phyloP scores from a whole-genome alignment of 371 early-diverging fungal species.

The Mortierella sp. region DNA sequence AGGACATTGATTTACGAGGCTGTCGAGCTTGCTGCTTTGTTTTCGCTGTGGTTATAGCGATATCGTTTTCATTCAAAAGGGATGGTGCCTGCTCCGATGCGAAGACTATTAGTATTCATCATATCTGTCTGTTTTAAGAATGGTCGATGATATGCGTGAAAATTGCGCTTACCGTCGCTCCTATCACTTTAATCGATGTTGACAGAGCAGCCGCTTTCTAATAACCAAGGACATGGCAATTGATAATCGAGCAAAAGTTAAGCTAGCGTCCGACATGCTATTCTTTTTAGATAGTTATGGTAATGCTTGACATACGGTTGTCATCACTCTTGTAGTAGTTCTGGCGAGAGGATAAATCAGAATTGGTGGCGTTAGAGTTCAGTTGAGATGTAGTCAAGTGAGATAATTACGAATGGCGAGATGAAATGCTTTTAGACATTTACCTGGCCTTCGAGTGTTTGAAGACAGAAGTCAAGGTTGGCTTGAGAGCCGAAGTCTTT shows the following conservation, averaged over 20 bases:
- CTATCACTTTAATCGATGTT: neutral
- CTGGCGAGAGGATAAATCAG: neutral
- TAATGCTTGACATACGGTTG: neutral
- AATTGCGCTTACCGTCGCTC: conserved; percentile 5
- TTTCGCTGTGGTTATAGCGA: neutral
- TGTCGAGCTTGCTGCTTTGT: neutral
- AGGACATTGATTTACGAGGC: neutral
- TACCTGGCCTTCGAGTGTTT: conserved; percentile 52
- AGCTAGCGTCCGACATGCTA: neutral
- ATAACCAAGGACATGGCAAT: neutral
- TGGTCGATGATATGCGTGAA: too few species aligned
- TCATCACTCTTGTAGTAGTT: neutral
- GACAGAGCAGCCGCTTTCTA: neutral
- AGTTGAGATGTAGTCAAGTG: conserved; percentile 12
- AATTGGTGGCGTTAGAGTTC: conserved; percentile 51
- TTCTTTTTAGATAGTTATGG: neutral
- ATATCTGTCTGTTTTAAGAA: neutral
- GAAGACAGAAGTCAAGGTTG: conserved; percentile 28
- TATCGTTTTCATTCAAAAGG: conserved; percentile 2
- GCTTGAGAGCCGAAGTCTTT: conserved; percentile 12
- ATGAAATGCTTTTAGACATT: conserved; percentile 2
- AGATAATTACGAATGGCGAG: too few species aligned
- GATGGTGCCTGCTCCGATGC: neutral
- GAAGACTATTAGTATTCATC: too few species aligned
- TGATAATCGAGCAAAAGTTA: neutral